Evolutionary conservation across 352 stramenopile genomes (phyloP).

Genomic region (Globisporangium uncinulatum): DNA sequence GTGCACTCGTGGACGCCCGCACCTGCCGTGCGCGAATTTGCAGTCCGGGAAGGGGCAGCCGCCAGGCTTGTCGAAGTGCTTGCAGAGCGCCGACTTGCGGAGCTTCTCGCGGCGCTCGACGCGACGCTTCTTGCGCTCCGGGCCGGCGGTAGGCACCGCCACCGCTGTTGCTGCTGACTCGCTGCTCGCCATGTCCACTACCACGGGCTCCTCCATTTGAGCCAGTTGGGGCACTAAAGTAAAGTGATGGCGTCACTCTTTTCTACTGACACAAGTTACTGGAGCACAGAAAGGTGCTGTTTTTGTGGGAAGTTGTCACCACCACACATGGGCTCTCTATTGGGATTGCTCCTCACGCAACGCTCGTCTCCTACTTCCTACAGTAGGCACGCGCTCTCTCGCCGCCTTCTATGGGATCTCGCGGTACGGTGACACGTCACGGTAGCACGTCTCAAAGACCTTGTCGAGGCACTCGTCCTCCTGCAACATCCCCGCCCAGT

Average conservation of each 20-base stretch:
- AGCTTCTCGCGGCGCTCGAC: constrained; percentile 58
- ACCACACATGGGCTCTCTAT: neutral
- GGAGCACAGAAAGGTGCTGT: neutral
- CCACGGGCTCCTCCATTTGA: neutral
- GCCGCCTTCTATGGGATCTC: constrained; percentile 58
- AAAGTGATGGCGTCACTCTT: neutral
- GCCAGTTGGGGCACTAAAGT: no score
- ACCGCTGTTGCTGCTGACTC: neutral
- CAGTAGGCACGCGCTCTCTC: neutral
- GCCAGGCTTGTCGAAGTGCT: constrained; percentile 80
- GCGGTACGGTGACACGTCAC: constrained; percentile 73
- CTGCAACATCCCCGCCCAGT: constrained; percentile 15
- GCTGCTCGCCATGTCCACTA: neutral
- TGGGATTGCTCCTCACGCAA: neutral
- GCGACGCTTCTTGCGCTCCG: constrained; percentile 49
- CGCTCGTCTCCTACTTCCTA: no score
- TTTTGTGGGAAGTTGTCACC: no score
- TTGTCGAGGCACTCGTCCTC: constrained; percentile 84
- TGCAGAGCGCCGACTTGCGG: constrained; percentile 77
- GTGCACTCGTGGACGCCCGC: neutral
- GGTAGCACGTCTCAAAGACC: constrained; percentile 82
- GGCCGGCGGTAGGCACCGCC: constrained; percentile 1
- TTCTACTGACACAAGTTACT: neutral
- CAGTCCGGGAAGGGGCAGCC: constrained; percentile 82
- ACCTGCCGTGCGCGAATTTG: constrained; percentile 76